Base-by-base conservation (phyloP, 495 filamentous ascomycete species). In the Penicillium argentinense region DNA sequence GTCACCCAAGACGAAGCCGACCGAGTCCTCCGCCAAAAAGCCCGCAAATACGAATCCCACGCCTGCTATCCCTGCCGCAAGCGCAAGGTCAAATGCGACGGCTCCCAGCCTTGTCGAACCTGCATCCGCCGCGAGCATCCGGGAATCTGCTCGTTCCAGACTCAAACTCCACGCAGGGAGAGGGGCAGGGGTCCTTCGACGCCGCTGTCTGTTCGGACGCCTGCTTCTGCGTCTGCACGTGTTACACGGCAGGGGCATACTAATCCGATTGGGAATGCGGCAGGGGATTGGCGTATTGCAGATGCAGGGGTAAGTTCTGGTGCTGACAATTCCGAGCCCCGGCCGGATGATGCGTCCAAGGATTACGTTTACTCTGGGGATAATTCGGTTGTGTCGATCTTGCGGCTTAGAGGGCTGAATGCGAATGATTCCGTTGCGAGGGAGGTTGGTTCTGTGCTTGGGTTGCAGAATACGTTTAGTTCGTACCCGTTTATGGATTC, bases 381-480 rank as follows among this genome's bases (percentile, higher is more conserved):
- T 24, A 67, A 70, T 29, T 68, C 63, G 8, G 46, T 70, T 2
- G 54, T 64, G 3, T 70, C 67, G 2, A 64, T 68, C 3, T 42
- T 68, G 33, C 64, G 63, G 4, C 42, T 51, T 14, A 49, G 60
- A 5, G 56, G 83, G 76, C 67, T 85, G 80, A 72, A 78, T 82
- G 45, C 83, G 76, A 42, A 81, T 51, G 63, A 60, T 16, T 60
- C 62, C 2, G 56, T 69, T 57, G 56, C 62, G 6, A 56, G 54
- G 0, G 65, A 71, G 6, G 53, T 62, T 7, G 57, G 59, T 0
- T 66, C 67, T 12, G 63, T 89, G 6, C 78, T 91, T 16, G 87
- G 86, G 9, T 73, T 90, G 11, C 84, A 89, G 54, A 88, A 87
- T 51, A 86, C 87, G 13, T 74, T 72, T 16, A 78, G 78, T 16